Evolutionary conservation across 768 basidiomycete species (phyloP), one percentile per base, ranked within the genome.

Genomic region (Termitomyces titanicus): DNA sequence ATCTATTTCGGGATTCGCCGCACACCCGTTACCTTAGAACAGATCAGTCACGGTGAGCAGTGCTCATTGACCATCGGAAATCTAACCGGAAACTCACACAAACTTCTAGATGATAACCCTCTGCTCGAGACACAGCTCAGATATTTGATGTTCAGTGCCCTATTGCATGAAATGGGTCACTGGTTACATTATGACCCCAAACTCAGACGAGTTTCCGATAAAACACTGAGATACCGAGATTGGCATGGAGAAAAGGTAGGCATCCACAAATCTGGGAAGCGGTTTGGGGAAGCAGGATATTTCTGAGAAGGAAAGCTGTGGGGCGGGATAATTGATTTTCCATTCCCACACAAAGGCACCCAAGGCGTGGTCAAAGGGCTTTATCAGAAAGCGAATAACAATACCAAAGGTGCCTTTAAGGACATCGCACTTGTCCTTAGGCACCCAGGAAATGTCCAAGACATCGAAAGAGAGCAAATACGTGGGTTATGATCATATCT

Each of bases 101-200:
- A 6, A 18, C 18, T 18, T 33, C 22, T 18, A 37, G 35, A 37
- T 0, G 8, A 38, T 24, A 3, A 18, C 47, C 7, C 5, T n/a
- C 2, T 10, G 5, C 47, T 49, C 3, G 24, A 38, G 8, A 49
- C 10, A 11, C 34, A 37, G n/a, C 37, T 49, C 1, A 18, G 10
- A 49, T 49, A 11, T n/a, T 18, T 49, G 4, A 9, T 27, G 24
- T 37, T 37, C 35, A 49, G 11, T 37, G 9, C 47, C 2, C n/a
- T 49, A 1, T 37, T 49, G 22, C 47, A 49, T 38, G 35, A 37
- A 37, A 49, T 49, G 35, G 35, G 2, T 12, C 47, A 49, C 17
- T 49, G 34, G 47, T 13, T 49, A n/a, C 35, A 38, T n/a, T 49
- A 5, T 38, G 35, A 49, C 6, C 47, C 47, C 0, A 6, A 7